Evolutionary conservation across 371 early-diverging fungal species (phyloP), one percentile per base, ranked within the genome.

Genomic region (Blakeslea trispora): DNA sequence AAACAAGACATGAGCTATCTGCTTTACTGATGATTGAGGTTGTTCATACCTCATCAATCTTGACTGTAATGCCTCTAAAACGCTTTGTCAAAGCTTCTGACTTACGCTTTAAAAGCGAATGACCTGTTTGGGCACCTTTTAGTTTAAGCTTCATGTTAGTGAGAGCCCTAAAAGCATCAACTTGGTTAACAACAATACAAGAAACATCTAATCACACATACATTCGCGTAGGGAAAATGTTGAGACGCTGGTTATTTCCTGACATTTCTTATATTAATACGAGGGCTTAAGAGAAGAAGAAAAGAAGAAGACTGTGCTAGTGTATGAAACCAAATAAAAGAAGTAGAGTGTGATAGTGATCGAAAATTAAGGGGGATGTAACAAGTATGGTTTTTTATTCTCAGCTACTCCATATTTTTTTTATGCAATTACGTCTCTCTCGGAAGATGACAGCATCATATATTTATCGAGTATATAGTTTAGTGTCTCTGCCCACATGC

Each of bases 111-210:
- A 98, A 80, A 50, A 99, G 89, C 17, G 92, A 92, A 74, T 99
- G 97, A 23, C 99, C 99, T 8, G 95, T 99, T 68, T 98, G 94
- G 17, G 99, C 99, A 14, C 98, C 98, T 80, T 98, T 98, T 35
- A 98, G 82, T 61, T 95, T 91, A 28, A 84, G 79, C 84, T 99
- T 98, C 88, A 98, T 95, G 65, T 84, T 85, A 44, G 93, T 93
- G 52, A 95, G 74, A 44, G 95, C 94, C 97, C 94, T 94, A 67
- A n/a, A 34, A 1, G 15, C 15, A 17, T 45, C 19, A 23, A 13
- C 14, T 5, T 17, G 22, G 6, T 21, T 45, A 7, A 22, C n/a
- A n/a, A n/a, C n/a, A n/a, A n/a, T n/a, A n/a, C n/a, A n/a, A n/a
- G n/a, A n/a, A 24, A 3, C 23, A 39, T 15, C 22, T 50, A 15